Evolutionary conservation across 805 yeast genomes (phyloP).

Genomic region (Saturnispora sekii): DNA sequence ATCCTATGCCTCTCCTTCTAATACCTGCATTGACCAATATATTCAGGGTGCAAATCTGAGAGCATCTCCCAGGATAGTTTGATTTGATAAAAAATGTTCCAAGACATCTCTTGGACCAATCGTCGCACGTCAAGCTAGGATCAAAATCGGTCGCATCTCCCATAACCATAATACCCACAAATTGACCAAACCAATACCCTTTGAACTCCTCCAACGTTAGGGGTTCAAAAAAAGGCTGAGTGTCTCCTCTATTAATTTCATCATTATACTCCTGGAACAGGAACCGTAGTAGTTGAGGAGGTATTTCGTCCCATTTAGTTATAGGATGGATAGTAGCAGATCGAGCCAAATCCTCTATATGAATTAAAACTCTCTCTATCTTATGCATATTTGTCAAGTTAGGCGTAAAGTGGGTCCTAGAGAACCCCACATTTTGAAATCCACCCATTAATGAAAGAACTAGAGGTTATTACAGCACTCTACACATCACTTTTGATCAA

Average conservation of each 20-base stretch:
- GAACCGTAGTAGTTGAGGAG: conserved; percentile 69
- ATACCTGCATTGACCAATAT: conserved; percentile 89
- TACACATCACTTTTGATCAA: too few relatives aligned
- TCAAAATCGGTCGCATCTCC: conserved; percentile 54
- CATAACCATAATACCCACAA: conserved; percentile 69
- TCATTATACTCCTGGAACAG: conserved; percentile 86
- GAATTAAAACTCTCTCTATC: conserved; percentile 61
- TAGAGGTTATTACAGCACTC: too few relatives aligned
- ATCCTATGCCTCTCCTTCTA: conserved; percentile 86
- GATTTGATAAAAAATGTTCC: conserved; percentile 84
- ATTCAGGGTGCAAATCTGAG: conserved; percentile 87
- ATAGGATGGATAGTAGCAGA: conserved; percentile 91
- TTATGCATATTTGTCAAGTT: conserved; percentile 21
- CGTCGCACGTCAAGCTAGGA: conserved; percentile 34
- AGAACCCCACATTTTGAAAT: conserved; percentile 23
- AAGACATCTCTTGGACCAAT: conserved; percentile 89
- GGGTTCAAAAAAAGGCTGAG: conserved; percentile 78
- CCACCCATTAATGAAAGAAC: conserved; percentile 20
- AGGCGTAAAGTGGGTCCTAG: conserved; percentile 24
- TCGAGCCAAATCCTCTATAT: conserved; percentile 81
- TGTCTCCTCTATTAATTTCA: conserved; percentile 84
- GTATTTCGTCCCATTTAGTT: conserved; percentile 54
- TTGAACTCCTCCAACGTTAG: conserved; percentile 68
- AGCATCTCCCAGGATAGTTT: conserved; percentile 84
- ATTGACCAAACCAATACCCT: conserved; percentile 79